Percentiles rank a stretch among this genome's conserved stretches.
These are phyloP conservation scores for Pterocarpus macrocarpus DNA, from an alignment of 306 rosid species.

Conservation along the genomic window DNA sequence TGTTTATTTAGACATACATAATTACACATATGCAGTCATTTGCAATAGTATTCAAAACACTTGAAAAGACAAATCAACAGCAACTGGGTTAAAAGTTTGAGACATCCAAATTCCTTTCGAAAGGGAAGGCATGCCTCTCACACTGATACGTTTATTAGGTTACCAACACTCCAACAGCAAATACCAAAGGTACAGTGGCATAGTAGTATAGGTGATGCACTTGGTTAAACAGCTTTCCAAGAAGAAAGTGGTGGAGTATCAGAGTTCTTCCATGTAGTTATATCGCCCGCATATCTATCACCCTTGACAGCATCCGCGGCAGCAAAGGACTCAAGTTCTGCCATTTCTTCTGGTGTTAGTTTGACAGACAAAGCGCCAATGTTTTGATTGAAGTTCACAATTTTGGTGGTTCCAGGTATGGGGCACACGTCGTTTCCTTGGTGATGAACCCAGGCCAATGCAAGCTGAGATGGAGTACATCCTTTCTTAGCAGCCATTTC, in stretches of 20 bases:
- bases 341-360: constrained; percentile 66
- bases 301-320: constrained; percentile 59
- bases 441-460: constrained; percentile 75
- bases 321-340: constrained; percentile 67
- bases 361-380: constrained; percentile 69
- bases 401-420: constrained; percentile 86
- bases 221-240: constrained; percentile 1
- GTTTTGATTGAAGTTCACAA: constrained; percentile 66
- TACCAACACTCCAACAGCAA: not conserved
- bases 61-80: not conserved
- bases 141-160: not conserved
- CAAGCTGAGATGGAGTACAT: constrained; percentile 71
- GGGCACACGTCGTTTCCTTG: constrained; percentile 75
- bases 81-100: not conserved
- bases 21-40: not conserved
- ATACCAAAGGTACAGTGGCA: not conserved
- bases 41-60: not conserved
- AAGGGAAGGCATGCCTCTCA: constrained; percentile 11
- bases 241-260: no score
- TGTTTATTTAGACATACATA: no score
- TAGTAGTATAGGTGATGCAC: not conserved
- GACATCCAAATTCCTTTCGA: not conserved
- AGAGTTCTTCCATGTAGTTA: constrained; percentile 48
- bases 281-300: constrained; percentile 16
- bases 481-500: constrained; percentile 70